Base-by-base conservation (phyloP, 768 basidiomycete species). In the Mycena vitilis region DNA sequence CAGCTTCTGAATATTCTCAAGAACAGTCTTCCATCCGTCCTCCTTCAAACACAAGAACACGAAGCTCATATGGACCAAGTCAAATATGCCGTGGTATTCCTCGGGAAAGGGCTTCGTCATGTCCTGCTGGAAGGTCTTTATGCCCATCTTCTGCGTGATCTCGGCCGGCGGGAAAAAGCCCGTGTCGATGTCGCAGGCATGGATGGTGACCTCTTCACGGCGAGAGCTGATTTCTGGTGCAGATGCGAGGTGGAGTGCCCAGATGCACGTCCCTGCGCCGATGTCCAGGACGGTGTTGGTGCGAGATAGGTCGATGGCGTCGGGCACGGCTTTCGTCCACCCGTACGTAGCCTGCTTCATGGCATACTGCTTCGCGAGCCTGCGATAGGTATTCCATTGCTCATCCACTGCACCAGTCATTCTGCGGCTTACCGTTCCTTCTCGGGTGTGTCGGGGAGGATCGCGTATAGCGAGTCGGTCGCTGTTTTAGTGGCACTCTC, bases 41-140 rank as follows among this genome's bases (percentile, higher is more conserved):
- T 63, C 40, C 20, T 56, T 71, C 56, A 68, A 40, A 25, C 69
- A 65, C 22, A 72, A n/a, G n/a, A 65, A 47, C 3, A 74, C 47
- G 36, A 70, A 61, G 37, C 69, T 66, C n/a, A 69, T 60, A 48
- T 73, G 71, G 4, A 72, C 63, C 16, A 73, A 40, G 57, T 74
- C 73, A 53, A 66, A 74, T 18, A 45, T 69, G 11, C 61, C 71
- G 18, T 64, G 61, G 38, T 68, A 40, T 16, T 66, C 66, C 1
- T 20, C 34, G 6, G 63, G 69, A 51, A 74, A 73, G 4, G 69
- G 69, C 49, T 63, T 61, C 5, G 71, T 72, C 20, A 66, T 63
- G 37, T 74, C 73, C 22, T 72, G 73, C 49, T 66, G 30, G 60
- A 74, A 74, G 12, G 73, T 65, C 23, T n/a, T 56, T 52, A 74